Evolutionary conservation across 2,329 filamentous ascomycete species (phyloP), one percentile per base, ranked within the genome.

Genomic region (Beauveria bassiana): DNA sequence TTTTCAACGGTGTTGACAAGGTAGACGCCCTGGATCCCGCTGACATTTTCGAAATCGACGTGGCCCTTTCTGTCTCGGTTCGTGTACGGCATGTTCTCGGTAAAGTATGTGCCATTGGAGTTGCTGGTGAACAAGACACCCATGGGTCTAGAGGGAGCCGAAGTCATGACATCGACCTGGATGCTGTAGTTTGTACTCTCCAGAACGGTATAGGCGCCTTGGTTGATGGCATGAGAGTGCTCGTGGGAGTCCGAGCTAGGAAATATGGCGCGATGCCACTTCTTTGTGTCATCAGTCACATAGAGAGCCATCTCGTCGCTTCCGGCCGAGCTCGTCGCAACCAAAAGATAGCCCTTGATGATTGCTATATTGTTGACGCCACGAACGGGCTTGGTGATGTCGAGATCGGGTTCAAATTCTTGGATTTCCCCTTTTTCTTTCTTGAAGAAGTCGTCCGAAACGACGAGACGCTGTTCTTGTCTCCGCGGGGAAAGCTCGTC

Each of bases 131-230:
- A 93, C 61, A 99, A 80, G 12, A 89, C 86, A 40, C 95, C 96
- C 84, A 96, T 93, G 0, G 88, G 84, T 43, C 83, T 84, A 1
- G 81, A 82, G 14, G 82, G 82, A 50, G 78, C 79, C 45, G 79
- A 79, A 1, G 88, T 91, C 82, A 93, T 87, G 65, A 98, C 93
- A 73, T 98, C 93, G 61, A 99, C 86, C 75, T 98, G 93, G 68
- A 99, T 92, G 77, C 93, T 97, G 78, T 99, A 97, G 71, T 96
- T 93, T 47, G 95, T 98, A 69, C 93, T 95, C 75, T 98, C 93
- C 46, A 99, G 81, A 53, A 99, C 84, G 0, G 95, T 99, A 74
- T 97, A 99, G 3, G 90, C 91, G 71, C 93, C 85, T 71, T 96
- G 89, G 64, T 91, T 83, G 68, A 93, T 75, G 54, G 70, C 73